Percentiles rank a stretch among this genome's conserved stretches.
Evolutionary conservation across 164 flowering plant species (phyloP).

Genomic region (Annona cherimola): DNA sequence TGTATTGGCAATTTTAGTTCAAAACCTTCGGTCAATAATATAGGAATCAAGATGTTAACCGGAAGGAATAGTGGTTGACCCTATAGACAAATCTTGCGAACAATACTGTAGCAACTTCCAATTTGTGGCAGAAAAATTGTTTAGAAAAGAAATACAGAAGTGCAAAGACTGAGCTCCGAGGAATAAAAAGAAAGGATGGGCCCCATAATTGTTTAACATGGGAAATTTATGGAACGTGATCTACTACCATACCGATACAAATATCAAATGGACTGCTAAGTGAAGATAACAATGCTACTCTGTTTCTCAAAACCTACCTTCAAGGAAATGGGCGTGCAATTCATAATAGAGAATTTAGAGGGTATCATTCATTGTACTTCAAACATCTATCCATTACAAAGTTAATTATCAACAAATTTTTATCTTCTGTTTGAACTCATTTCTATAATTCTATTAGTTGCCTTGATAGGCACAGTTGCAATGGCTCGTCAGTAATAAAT

Average conservation of each 20-base stretch:
- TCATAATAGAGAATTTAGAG: neutral
- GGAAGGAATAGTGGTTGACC: neutral
- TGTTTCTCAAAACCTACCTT: neutral
- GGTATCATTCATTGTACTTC: neutral
- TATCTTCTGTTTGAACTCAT: no score
- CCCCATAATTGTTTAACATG: neutral
- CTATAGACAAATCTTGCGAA: neutral
- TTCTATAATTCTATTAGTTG: no score
- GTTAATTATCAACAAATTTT: no score
- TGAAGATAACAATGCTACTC: neutral
- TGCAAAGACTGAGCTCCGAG: neutral
- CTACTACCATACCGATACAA: neutral
- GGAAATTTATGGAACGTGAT: neutral
- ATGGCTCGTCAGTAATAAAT: no score
- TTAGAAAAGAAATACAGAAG: neutral
- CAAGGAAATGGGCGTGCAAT: neutral
- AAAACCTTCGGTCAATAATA: neutral
- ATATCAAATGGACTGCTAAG: neutral
- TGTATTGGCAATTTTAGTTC: no score
- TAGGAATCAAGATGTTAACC: neutral
- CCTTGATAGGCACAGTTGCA: no score
- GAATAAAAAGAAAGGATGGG: neutral
- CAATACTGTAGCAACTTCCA: neutral
- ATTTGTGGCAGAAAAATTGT: neutral
- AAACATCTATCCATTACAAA: no score